phyloP scores from a whole-genome alignment of 768 basidiomycete species.

The Cystofilobasidium capitatum region DNA sequence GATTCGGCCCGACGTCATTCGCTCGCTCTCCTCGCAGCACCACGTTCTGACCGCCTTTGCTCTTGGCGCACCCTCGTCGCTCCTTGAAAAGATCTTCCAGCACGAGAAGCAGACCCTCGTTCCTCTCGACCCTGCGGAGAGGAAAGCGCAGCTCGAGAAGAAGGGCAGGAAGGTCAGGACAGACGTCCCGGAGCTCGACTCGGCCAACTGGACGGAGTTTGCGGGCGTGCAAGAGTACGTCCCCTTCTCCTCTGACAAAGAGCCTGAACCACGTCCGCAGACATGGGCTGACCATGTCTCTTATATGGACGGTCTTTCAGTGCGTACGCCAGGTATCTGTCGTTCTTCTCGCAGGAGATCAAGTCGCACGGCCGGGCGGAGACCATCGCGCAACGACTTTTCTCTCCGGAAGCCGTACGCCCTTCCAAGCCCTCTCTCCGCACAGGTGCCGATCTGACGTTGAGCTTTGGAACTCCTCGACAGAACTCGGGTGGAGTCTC shows the following conservation, averaged over 20 bases:
- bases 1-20: not conserved
- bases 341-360: conserved; percentile 7
- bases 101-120: not conserved
- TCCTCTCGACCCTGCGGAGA: conserved; percentile 11
- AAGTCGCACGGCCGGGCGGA: not conserved
- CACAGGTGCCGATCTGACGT: no score
- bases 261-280: no score
- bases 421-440: not conserved
- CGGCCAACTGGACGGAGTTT: conserved; percentile 6
- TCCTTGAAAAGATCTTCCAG: conserved; percentile 13
- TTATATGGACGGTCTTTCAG: not conserved
- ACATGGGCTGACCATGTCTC: not conserved
- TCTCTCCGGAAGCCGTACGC: conserved; percentile 13
- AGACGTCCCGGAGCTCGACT: conserved; percentile 13
- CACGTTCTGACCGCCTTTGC: conserved; percentile 5
- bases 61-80: conserved; percentile 5
- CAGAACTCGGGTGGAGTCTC: conserved; percentile 9
- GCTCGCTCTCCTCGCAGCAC: not conserved
- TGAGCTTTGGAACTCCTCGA: not conserved
- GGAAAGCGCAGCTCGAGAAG: not conserved
- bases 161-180: not conserved
- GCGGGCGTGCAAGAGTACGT: conserved; percentile 15
- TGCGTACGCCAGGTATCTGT: conserved; percentile 8
- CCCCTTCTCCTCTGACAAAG: not conserved
- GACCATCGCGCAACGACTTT: conserved; percentile 9